These are phyloP conservation scores for Saturnispora saitoi DNA, from an alignment of 805 yeast genomes.

Conservation along the genomic window DNA sequence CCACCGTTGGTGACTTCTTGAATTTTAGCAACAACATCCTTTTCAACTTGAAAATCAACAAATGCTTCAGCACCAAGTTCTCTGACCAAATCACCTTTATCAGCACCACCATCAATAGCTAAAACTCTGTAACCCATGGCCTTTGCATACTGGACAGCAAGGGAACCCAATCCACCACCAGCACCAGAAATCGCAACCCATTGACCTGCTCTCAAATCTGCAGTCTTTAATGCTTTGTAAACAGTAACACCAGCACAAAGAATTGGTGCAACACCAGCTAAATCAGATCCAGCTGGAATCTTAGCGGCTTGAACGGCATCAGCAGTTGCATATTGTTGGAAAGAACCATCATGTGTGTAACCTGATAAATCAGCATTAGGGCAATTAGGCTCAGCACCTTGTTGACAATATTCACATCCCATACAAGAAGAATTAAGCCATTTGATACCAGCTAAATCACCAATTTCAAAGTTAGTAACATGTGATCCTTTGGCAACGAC, in stretches of 20 bases:
- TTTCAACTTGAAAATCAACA: constrained; percentile 43
- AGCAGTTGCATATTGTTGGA: constrained; percentile 86
- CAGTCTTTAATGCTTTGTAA: constrained; percentile 81
- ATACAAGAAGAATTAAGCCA: constrained; percentile 78
- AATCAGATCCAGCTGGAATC: constrained; percentile 65
- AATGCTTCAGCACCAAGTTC: constrained; percentile 55
- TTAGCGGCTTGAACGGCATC: constrained; percentile 82
- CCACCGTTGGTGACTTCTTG: constrained; percentile 41
- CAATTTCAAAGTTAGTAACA: constrained; percentile 64
- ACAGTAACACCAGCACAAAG: constrained; percentile 90
- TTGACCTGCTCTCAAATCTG: constrained; percentile 66
- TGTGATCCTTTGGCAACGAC: constrained; percentile 69
- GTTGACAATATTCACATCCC: constrained; percentile 67
- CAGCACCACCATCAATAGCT: constrained; percentile 72
- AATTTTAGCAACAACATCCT: constrained; percentile 36
- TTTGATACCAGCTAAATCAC: constrained; percentile 77
- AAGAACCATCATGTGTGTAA: constrained; percentile 83
- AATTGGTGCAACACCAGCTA: constrained; percentile 71
- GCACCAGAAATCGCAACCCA: constrained; percentile 78
- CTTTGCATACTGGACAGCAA: constrained; percentile 68
- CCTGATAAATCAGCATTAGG: constrained; percentile 67
- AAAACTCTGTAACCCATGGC: constrained; percentile 69
- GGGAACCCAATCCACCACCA: constrained; percentile 74
- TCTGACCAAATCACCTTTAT: constrained; percentile 45
- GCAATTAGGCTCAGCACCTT: constrained; percentile 64